phyloP scores from a whole-genome alignment of 306 rosid species.

The Gastrolobium villosum region DNA sequence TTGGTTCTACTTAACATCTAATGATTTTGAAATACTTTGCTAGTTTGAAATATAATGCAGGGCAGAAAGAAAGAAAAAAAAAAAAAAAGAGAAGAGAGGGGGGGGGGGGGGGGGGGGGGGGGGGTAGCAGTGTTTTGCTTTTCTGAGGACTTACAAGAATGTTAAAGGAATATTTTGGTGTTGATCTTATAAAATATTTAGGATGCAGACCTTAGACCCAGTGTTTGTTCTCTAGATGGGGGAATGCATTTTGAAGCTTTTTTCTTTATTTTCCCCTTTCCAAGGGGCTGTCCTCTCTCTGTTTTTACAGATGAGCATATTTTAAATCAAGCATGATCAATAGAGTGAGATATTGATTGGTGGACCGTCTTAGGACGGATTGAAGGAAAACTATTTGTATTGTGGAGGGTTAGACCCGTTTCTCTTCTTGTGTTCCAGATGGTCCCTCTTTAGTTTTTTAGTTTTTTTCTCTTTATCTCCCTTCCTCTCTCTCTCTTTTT shows the following conservation, averaged over 20 bases:
- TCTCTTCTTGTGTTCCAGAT: no score
- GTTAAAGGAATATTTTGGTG: conserved; percentile 16
- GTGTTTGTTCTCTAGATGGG: conserved; percentile 22
- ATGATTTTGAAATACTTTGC: conserved; percentile 35
- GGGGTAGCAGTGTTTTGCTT: neutral
- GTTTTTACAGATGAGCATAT: conserved; percentile 8
- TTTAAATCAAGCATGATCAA: conserved; percentile 24
- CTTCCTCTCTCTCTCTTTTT: no score
- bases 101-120: neutral
- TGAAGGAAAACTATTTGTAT: no score
- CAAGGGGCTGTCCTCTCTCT: neutral
- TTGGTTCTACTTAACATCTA: conserved; percentile 15
- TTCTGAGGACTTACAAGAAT: neutral
- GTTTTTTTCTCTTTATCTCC: no score
- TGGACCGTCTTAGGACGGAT: no score
- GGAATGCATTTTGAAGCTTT: conserved; percentile 27
- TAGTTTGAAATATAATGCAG: conserved; percentile 21
- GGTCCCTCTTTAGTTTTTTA: no score
- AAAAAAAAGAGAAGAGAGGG: no score
- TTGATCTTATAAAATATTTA: conserved; percentile 24
- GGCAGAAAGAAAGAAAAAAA: no score
- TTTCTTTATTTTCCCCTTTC: neutral
- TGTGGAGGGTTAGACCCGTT: no score
- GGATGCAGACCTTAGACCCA: neutral
- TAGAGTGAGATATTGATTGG: no score